A percentile compares a stretch with the other conserved stretches of the same genome.
phyloP scores from a whole-genome alignment of 305 asterid species.

The Fraxinus sp. region DNA sequence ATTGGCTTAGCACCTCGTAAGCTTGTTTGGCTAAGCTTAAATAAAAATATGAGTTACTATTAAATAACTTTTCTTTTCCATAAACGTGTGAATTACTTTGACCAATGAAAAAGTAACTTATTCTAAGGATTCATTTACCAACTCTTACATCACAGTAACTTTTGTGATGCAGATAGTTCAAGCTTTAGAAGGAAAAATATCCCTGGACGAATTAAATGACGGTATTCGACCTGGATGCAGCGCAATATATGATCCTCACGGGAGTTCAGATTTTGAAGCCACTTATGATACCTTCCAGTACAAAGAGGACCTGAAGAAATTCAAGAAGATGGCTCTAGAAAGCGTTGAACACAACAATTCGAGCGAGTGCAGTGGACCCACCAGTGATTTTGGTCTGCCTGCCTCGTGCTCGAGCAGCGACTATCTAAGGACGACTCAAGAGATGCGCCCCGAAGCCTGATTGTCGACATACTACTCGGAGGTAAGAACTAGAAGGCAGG shows the following conservation, averaged over 20 bases:
- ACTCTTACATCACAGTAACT: neutral
- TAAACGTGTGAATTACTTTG: neutral
- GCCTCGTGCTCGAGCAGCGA: constrained; percentile 73
- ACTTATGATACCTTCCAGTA: constrained; percentile 55
- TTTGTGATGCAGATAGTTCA: constrained; percentile 49
- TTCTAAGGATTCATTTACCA: neutral
- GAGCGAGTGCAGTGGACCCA: constrained; percentile 61
- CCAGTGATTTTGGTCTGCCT: constrained; percentile 60
- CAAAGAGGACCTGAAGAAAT: constrained; percentile 75
- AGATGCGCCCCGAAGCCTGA: constrained; percentile 23
- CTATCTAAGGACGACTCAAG: constrained; percentile 35
- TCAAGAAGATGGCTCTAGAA: constrained; percentile 74
- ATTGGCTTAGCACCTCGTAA: neutral
- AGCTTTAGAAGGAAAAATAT: constrained; percentile 65
- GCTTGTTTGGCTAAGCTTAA: neutral
- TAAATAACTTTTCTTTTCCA: neutral
- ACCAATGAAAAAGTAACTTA: neutral
- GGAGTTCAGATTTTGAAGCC: constrained; percentile 59
- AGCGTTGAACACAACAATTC: constrained; percentile 44
- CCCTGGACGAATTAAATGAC: constrained; percentile 53
- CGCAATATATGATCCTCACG: constrained; percentile 38
- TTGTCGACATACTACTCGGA: neutral
- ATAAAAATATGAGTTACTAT: neutral
- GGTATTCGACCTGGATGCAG: constrained; percentile 52
- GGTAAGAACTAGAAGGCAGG: neutral